Evolutionary conservation across 2,329 filamentous ascomycete genomes (phyloP).

Genomic region (Penicillium fuscoglaucum): DNA sequence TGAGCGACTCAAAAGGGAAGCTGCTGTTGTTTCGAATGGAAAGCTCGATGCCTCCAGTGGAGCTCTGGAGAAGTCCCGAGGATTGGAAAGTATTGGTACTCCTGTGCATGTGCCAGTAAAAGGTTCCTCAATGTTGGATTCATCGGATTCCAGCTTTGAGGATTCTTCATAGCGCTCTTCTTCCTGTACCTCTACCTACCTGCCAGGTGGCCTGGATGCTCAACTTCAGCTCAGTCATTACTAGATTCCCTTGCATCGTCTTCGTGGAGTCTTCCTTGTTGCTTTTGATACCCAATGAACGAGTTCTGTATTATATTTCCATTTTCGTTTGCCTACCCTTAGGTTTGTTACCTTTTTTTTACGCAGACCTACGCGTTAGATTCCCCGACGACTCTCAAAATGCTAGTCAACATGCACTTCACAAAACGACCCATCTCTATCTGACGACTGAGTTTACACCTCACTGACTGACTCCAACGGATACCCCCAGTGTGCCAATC

Average conservation of each 20-base stretch:
- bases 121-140: slow-evolving; percentile 15
- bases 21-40: slow-evolving; percentile 32
- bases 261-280: slow-evolving; percentile 13
- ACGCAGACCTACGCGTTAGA: slow-evolving; percentile 36
- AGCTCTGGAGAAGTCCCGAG: slow-evolving; percentile 35
- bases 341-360: slow-evolving; percentile 55
- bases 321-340: slow-evolving; percentile 32
- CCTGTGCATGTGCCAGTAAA: slow-evolving; percentile 28
- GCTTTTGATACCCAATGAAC: slow-evolving; percentile 23
- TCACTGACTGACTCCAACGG: background rate
- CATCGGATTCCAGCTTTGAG: slow-evolving; percentile 29
- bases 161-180: slow-evolving; percentile 25
- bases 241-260: background rate
- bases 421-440: slow-evolving; percentile 58
- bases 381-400: background rate
- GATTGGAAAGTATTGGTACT: slow-evolving; percentile 42
- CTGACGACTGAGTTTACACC: background rate
- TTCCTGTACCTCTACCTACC: background rate
- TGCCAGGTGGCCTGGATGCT: background rate
- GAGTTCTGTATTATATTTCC: slow-evolving; percentile 12
- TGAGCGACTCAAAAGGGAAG: slow-evolving; percentile 55
- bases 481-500: background rate
- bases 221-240: background rate
- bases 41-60: slow-evolving; percentile 28
- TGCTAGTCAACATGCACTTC: slow-evolving; percentile 39